These are phyloP conservation scores for Martiniozyma abietophila DNA, from an alignment of 805 yeast species.

Conservation along the genomic window DNA sequence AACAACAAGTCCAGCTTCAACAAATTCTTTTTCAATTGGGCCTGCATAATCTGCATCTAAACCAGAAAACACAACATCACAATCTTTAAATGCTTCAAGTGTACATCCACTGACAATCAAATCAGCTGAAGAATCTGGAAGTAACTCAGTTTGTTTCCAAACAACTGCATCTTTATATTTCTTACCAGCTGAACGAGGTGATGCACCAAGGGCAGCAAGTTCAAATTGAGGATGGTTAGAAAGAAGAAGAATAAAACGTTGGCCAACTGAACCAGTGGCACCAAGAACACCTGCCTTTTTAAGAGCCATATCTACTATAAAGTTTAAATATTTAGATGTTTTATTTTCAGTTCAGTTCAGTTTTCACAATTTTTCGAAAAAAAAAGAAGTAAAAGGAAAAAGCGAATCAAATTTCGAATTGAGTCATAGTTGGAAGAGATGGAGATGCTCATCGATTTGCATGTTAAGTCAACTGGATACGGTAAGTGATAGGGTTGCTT, in stretches of 20 bases:
- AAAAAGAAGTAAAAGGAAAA: no score
- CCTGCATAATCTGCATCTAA: conserved; percentile 92
- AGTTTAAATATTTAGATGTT: no score
- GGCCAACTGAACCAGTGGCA: conserved; percentile 98
- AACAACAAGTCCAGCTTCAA: conserved; percentile 70
- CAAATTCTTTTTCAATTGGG: conserved; percentile 77
- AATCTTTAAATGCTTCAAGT: conserved; percentile 66
- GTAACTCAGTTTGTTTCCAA: conserved; percentile 86
- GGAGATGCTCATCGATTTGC: no score
- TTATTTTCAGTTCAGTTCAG: no score
- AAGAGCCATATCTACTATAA: conserved; percentile 13
- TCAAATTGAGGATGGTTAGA: conserved; percentile 87
- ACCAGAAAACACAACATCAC: conserved; percentile 94
- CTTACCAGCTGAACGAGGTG: conserved; percentile 89
- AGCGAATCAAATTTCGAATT: no score
- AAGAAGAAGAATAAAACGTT: conserved; percentile 79
- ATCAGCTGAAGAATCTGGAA: conserved; percentile 60
- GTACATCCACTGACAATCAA: conserved; percentile 72
- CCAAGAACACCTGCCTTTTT: conserved; percentile 84
- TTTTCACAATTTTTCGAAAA: no score
- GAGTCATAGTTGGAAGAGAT: no score
- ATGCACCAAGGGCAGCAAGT: conserved; percentile 81
- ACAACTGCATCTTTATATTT: conserved; percentile 73
- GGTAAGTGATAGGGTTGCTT: no score
- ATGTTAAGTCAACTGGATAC: no score